Conservation (phyloP, 306 rosid genomes). For the Pterocarpus santalinus region DNA sequence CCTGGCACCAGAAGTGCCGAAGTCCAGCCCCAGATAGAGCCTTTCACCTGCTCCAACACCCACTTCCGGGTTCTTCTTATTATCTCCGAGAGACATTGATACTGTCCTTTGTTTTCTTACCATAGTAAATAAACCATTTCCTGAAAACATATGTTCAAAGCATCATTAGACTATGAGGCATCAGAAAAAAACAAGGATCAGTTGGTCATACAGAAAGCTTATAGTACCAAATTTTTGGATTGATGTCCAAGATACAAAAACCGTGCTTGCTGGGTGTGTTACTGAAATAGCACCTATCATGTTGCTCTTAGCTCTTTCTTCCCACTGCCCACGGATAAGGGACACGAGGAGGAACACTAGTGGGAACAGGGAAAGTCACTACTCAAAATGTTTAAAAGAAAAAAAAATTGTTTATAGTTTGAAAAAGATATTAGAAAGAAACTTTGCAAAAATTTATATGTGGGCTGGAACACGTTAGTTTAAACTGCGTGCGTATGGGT, state of each 20-base stretch:
- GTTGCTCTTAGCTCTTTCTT: not conserved
- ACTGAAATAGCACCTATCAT: conserved; percentile 54
- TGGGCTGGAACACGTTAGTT: not conserved
- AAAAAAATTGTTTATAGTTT: no score
- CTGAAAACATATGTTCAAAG: conserved; percentile 41
- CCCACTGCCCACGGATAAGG: conserved; percentile 45
- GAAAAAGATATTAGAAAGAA: not conserved
- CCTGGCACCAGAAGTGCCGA: conserved; percentile 93
- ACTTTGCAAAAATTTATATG: no score
- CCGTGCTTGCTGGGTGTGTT: conserved; percentile 38
- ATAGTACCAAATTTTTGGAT: conserved; percentile 48
- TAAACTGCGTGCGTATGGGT: not conserved
- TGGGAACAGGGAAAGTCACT: conserved; percentile 14
- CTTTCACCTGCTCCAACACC: conserved; percentile 44
- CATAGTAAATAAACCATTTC: conserved; percentile 41
- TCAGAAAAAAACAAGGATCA: not conserved
- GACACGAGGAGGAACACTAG: conserved; percentile 7
- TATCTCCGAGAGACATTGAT: conserved; percentile 56
- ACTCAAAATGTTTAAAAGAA: not conserved
- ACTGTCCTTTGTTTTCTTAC: conserved; percentile 37
- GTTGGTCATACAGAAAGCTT: not conserved
- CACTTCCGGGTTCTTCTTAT: conserved; percentile 33
- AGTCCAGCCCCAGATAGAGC: conserved; percentile 92
- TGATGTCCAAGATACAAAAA: conserved; percentile 40
- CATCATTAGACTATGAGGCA: not conserved